A percentile compares a stretch with the other conserved stretches of the same genome.
Evolutionary conservation across 176 grass and related monocot species (phyloP).

Genomic region (Oryza meridionalis): DNA sequence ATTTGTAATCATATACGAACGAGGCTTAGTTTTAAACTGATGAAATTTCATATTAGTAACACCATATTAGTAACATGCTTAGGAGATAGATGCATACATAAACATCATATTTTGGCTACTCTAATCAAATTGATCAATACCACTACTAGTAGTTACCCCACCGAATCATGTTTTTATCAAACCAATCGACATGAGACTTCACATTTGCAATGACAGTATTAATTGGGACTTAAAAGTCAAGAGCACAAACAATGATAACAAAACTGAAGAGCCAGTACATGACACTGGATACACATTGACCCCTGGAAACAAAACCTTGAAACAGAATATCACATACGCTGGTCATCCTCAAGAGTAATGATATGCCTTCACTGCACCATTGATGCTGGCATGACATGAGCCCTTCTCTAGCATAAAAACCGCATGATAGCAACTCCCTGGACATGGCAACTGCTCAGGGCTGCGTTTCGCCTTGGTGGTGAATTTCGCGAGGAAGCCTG

Average conservation of each 20-base stretch:
- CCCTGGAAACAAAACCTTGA: background rate
- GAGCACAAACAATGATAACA: too few species aligned
- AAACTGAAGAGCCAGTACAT: background rate
- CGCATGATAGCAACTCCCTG: background rate
- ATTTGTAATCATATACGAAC: too few species aligned
- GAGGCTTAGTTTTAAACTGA: too few species aligned
- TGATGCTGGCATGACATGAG: background rate
- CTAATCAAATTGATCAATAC: too few species aligned
- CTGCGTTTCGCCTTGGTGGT: background rate
- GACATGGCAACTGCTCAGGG: background rate
- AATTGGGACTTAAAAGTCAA: background rate
- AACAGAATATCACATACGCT: background rate
- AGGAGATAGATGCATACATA: too few species aligned
- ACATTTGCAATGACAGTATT: background rate
- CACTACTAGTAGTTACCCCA: too few species aligned
- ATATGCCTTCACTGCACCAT: background rate
- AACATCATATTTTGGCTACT: too few species aligned
- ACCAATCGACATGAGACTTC: too few species aligned
- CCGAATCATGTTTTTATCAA: too few species aligned
- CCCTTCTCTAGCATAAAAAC: background rate
- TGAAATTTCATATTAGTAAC: too few species aligned
- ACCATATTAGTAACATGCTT: too few species aligned
- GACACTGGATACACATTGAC: background rate
- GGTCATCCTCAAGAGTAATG: background rate
- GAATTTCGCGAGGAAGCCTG: background rate